These are phyloP conservation scores for Aspergillus ostianus DNA, from an alignment of 495 filamentous ascomycete species.

Conservation along the genomic window DNA sequence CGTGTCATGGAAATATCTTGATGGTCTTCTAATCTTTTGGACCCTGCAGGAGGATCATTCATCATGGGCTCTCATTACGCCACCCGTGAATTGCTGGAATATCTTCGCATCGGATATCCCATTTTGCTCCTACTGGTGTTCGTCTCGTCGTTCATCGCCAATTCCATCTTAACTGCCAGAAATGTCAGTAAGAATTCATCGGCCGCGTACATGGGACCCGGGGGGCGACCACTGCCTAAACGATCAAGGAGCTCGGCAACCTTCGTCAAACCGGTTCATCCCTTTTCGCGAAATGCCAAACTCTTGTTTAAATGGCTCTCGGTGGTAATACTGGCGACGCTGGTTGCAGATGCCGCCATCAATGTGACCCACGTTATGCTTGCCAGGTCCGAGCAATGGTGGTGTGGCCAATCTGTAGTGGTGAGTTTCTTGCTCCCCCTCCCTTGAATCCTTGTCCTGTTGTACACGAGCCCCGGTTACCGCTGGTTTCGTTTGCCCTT, in stretches of 20 bases:
- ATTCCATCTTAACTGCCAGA: conserved; percentile 57
- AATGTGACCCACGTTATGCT: conserved; percentile 75
- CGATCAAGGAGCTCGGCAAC: conserved; percentile 41
- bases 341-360: conserved; percentile 69
- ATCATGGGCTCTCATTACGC: conserved; percentile 38
- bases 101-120: conserved; percentile 61
- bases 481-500: neutral
- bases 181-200: conserved; percentile 36
- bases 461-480: neutral
- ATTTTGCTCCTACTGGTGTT: conserved; percentile 68
- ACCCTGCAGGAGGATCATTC: conserved; percentile 24
- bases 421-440: conserved; percentile 51
- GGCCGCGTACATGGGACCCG: conserved; percentile 57
- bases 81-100: conserved; percentile 46
- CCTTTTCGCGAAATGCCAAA: conserved; percentile 59
- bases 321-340: conserved; percentile 62
- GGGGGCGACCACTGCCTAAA: conserved; percentile 76
- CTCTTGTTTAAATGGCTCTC: conserved; percentile 74
- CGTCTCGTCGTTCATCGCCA: conserved; percentile 59
- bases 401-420: conserved; percentile 81
- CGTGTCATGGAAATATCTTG: conserved; percentile 46
- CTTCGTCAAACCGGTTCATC: conserved; percentile 33
- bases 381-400: conserved; percentile 70
- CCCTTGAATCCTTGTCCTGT: neutral
- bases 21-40: conserved; percentile 19